A percentile compares a stretch with the other conserved stretches of the same genome.
These are phyloP conservation scores for Dictyostelium firmibasis DNA, from an alignment of 78 protist species.

Conservation along the genomic window DNA sequence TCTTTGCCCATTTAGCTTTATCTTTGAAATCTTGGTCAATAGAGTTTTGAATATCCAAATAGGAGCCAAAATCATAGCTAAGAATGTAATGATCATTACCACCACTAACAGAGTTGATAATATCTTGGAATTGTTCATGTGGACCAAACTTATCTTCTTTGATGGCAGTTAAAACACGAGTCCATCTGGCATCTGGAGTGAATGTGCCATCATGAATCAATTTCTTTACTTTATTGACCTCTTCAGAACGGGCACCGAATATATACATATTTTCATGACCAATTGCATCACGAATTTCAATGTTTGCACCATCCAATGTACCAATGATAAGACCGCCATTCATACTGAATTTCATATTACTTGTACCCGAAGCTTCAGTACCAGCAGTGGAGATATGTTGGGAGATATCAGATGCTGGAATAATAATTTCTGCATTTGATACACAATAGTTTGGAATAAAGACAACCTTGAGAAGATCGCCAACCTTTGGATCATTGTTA, in stretches of 20 bases:
- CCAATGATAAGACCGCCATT: constrained; percentile 97
- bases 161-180: constrained; percentile 80
- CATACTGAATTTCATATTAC: constrained; percentile 94
- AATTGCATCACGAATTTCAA: constrained; percentile 93
- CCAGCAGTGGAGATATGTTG: constrained; percentile 97
- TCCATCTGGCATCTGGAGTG: constrained; percentile 50
- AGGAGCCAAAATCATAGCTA: constrained; percentile 81
- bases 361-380: constrained; percentile 97
- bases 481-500: constrained; percentile 90
- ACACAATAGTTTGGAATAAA: constrained; percentile 96
- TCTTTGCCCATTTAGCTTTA: constrained; percentile 53
- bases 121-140: constrained; percentile 31
- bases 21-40: constrained; percentile 60
- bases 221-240: constrained; percentile 19
- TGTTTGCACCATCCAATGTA: constrained; percentile 97
- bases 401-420: constrained; percentile 96
- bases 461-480: constrained; percentile 89
- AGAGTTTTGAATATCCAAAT: constrained; percentile 26
- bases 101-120: constrained; percentile 48
- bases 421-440: constrained; percentile 94
- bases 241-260: constrained; percentile 85
- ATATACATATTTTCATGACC: constrained; percentile 89
- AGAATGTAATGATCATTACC: constrained; percentile 87
- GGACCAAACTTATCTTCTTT: constrained; percentile 84
- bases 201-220: constrained; percentile 43